phyloP scores from a whole-genome alignment of 1,284 basidiomycete species.

The Apiotrichum gracile region DNA sequence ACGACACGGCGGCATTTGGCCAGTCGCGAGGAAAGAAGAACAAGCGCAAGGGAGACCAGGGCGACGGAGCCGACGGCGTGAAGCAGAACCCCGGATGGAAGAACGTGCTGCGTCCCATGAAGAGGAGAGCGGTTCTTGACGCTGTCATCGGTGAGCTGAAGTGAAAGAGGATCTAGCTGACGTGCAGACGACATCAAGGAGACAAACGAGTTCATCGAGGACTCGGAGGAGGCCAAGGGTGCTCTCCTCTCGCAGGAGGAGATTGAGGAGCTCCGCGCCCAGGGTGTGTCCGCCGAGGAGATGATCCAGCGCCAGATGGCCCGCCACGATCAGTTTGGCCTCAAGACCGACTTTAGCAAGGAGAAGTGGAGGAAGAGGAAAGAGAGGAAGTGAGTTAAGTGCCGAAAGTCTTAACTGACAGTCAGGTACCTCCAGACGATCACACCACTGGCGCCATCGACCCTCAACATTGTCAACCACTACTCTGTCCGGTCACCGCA shows the following conservation, averaged over 20 bases:
- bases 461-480: conserved; percentile 82
- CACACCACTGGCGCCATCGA: conserved; percentile 78
- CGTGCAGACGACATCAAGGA: conserved; percentile 40
- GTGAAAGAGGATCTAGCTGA: conserved; percentile 1
- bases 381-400: conserved; percentile 71
- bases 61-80: not conserved
- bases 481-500: conserved; percentile 63
- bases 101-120: conserved; percentile 34
- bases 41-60: conserved; percentile 28
- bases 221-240: conserved; percentile 54
- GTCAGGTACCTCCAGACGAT: conserved; percentile 80
- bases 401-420: not conserved
- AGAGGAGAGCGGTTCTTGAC: conserved; percentile 29
- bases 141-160: conserved; percentile 36
- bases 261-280: conserved; percentile 59
- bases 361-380: conserved; percentile 94
- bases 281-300: conserved; percentile 57
- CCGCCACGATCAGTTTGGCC: conserved; percentile 75
- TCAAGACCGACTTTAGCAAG: conserved; percentile 95
- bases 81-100: conserved; percentile 34
- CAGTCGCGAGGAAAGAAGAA: conserved; percentile 31
- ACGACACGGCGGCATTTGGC: conserved; percentile 17
- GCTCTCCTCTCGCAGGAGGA: conserved; percentile 66
- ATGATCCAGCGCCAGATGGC: conserved; percentile 90
- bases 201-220: conserved; percentile 54